phyloP scores from a whole-genome alignment of 2,329 filamentous ascomycete genomes.

The Nothophaeocryptopus gaeumannii region DNA sequence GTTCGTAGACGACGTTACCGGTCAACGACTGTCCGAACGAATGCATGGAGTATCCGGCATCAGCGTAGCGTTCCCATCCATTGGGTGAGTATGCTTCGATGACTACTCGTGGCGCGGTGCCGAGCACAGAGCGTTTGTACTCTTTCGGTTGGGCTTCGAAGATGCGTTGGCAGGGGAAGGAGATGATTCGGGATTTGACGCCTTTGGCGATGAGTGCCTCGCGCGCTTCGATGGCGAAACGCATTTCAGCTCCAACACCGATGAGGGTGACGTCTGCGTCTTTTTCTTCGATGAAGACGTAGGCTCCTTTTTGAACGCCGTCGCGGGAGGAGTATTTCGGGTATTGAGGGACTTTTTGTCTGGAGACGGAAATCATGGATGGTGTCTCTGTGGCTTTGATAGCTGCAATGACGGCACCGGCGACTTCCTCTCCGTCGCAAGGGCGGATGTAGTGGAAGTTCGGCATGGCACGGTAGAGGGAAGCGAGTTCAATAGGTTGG shows the following conservation, averaged over 20 bases:
- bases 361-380: conserved; percentile 45
- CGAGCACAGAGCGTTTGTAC: conserved; percentile 49
- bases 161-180: conserved; percentile 51
- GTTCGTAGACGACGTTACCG: conserved; percentile 54
- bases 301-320: conserved; percentile 42
- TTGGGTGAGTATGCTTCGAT: conserved; percentile 60
- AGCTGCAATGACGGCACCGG: conserved; percentile 44
- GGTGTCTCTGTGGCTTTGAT: conserved; percentile 40
- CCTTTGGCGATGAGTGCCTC: conserved; percentile 36
- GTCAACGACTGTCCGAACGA: conserved; percentile 57
- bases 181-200: conserved; percentile 47
- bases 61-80: conserved; percentile 61
- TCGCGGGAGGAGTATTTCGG: conserved; percentile 37
- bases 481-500: conserved; percentile 38
- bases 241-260: conserved; percentile 52
- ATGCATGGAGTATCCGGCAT: conserved; percentile 55
- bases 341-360: conserved; percentile 43
- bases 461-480: conserved; percentile 39
- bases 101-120: conserved; percentile 45
- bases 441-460: conserved; percentile 40
- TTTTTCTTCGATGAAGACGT: conserved; percentile 40
- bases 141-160: conserved; percentile 48
- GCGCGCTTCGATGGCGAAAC: conserved; percentile 46
- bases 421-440: conserved; percentile 37
- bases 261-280: conserved; percentile 48